Evolutionary conservation across 768 basidiomycete species (phyloP).

Genomic region (Lentinus tigrinus): DNA sequence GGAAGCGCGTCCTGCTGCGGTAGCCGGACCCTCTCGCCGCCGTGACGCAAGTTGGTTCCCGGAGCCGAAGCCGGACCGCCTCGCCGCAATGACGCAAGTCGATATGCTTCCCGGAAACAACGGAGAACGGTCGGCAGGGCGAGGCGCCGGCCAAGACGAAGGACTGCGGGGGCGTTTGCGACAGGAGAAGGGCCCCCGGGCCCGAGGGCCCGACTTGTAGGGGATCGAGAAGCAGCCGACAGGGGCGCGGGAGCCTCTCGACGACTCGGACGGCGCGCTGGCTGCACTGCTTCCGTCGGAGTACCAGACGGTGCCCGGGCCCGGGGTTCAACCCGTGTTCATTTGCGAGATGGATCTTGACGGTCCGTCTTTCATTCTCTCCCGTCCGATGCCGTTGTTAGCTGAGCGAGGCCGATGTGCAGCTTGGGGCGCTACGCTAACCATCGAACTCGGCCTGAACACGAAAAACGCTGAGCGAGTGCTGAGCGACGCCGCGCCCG

Average conservation of each 20-base stretch:
- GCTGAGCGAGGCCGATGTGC: not conserved
- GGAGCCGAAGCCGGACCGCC: too few relatives aligned
- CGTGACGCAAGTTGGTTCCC: too few relatives aligned
- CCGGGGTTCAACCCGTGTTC: conserved; percentile 39
- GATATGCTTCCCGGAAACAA: too few relatives aligned
- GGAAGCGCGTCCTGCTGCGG: too few relatives aligned
- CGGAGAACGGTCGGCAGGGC: too few relatives aligned
- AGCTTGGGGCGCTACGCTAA: conserved; percentile 61
- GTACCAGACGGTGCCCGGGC: conserved; percentile 39
- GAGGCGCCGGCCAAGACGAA: too few relatives aligned
- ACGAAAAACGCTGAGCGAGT: conserved; percentile 33
- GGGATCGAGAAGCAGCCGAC: too few relatives aligned
- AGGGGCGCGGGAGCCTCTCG: conserved; percentile 45
- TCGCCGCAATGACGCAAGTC: too few relatives aligned
- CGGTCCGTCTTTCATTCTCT: conserved; percentile 37
- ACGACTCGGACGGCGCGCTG: conserved; percentile 45
- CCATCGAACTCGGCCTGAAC: conserved; percentile 37
- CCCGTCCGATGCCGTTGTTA: not conserved
- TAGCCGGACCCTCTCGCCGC: too few relatives aligned
- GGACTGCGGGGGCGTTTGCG: too few relatives aligned
- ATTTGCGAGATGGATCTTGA: conserved; percentile 46
- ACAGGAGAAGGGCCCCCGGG: too few relatives aligned
- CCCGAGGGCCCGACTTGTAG: too few relatives aligned
- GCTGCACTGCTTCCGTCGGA: conserved; percentile 44
- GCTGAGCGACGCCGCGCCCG: conserved; percentile 44